These are phyloP conservation scores for Neofusicoccum umdonicola DNA, from an alignment of 2,329 filamentous ascomycete genomes.

Conservation along the genomic window DNA sequence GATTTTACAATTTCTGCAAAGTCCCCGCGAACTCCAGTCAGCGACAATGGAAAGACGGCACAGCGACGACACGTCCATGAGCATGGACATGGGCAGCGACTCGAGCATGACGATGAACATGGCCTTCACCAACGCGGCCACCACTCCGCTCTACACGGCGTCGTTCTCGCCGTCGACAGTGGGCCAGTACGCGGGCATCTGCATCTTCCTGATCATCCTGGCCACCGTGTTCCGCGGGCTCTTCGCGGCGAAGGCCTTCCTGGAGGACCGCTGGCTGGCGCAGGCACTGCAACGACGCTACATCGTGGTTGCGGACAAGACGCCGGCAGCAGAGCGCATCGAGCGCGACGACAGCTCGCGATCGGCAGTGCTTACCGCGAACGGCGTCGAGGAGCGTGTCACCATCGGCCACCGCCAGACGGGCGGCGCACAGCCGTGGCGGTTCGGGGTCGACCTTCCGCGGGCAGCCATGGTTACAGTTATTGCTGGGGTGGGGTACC, in stretches of 20 bases:
- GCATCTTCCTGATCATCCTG: conserved; percentile 84
- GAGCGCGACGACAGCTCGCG: conserved; percentile 57
- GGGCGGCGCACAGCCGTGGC: conserved; percentile 65
- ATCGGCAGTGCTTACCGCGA: conserved; percentile 65
- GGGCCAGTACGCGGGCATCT: conserved; percentile 80
- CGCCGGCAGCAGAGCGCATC: conserved; percentile 58
- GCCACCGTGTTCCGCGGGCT: conserved; percentile 67
- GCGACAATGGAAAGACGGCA: conserved; percentile 7
- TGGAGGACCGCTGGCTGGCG: conserved; percentile 68
- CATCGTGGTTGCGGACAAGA: conserved; percentile 67
- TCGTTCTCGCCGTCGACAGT: conserved; percentile 70
- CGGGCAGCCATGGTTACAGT: conserved; percentile 69
- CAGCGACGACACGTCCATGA: conserved; percentile 3
- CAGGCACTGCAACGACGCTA: conserved; percentile 72
- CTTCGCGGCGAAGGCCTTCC: conserved; percentile 63
- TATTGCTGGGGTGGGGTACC: conserved; percentile 74
- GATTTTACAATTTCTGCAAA: background rate
- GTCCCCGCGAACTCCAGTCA: background rate
- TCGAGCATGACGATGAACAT: conserved; percentile 47
- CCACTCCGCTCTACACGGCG: conserved; percentile 64
- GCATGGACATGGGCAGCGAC: conserved; percentile 19
- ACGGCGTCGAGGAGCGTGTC: conserved; percentile 79
- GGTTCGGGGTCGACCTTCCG: conserved; percentile 75
- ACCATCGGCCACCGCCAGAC: conserved; percentile 64
- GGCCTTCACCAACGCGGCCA: conserved; percentile 64